Evolutionary conservation across 352 stramenopile species (phyloP), one percentile per base, ranked within the genome.

Genomic region (Plasmopara viticola): DNA sequence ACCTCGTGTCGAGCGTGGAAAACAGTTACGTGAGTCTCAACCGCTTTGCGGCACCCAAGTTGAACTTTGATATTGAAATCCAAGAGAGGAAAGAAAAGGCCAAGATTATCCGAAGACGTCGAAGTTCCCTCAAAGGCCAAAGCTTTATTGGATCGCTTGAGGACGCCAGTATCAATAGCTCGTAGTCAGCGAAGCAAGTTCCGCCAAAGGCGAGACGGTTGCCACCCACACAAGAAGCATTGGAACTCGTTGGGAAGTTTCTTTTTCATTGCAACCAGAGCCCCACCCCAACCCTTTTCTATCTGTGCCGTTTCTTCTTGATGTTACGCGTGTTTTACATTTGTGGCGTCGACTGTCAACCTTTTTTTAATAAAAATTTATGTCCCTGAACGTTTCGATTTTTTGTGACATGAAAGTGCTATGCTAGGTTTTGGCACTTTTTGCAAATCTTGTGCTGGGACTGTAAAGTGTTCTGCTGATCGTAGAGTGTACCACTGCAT

Each of bases 1-100:
- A 90, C 29, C 57, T 75, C 9, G 60, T 85, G 28, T 74, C 68
- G 9, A 85, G 72, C n/a, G 58, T 82, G 9, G 72, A 76, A 51
- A 83, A 71, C 64, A 83, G 66, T 54, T 90, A 90, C 64, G 79
- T 90, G 61, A 87, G 79, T 44, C 51, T 90, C 13, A 87, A 86
- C 34, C 72, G 79, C n/a, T 90, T 87, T 46, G 76, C 79, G 0
- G 79, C 74, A 6, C 76, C 79, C 18, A 83, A 82, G 44, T 37
- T 90, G 53, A 68, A 68, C 30, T 77, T 87, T 13, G 72, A 70
- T 35, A 76, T 90, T 47, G 79, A 90, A 53, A 71, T 82, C 31
- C 76, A 90, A 33, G 72, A 90, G 54, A 72, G 79, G 48, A 86
- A 86, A 44, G 65, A 90, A 44, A 82, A 83, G 49, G 79, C 79